phyloP scores from a whole-genome alignment of 2,329 filamentous ascomycete genomes.

The Torrubiella hemipterigena region DNA sequence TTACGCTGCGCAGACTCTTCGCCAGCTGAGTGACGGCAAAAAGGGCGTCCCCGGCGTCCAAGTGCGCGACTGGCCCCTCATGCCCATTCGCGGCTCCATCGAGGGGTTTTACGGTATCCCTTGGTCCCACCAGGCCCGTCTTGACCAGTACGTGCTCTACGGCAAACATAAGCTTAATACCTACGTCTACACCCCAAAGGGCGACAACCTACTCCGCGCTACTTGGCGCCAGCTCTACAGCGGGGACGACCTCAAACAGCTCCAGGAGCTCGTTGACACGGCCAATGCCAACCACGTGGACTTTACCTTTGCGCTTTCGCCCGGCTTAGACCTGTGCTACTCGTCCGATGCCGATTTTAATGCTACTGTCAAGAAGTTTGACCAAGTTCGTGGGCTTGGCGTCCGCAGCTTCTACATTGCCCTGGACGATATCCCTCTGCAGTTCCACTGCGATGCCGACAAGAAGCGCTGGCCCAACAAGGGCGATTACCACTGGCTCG shows the following conservation, averaged over 20 bases:
- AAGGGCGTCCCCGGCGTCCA: conserved; percentile 5
- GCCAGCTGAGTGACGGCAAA: conserved; percentile 5
- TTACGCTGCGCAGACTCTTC: conserved; percentile 8
- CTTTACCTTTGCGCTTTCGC: conserved; percentile 8
- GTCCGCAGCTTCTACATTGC: conserved; percentile 9
- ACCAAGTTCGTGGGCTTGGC: conserved; percentile 7
- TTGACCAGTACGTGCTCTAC: conserved; percentile 9
- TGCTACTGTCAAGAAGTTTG: conserved; percentile 8
- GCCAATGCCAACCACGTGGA: conserved; percentile 9
- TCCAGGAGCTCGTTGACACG: conserved; percentile 7
- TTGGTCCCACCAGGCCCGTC: conserved; percentile 9
- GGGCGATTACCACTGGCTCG: conserved; percentile 4
- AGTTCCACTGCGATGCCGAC: conserved; percentile 8
- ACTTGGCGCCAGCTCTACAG: conserved; percentile 8
- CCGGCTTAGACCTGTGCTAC: conserved; percentile 8
- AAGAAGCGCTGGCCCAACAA: conserved; percentile 3
- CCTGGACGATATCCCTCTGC: conserved; percentile 7
- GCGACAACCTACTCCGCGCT: conserved; percentile 4
- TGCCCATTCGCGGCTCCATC: conserved; percentile 9
- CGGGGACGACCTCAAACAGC: conserved; percentile 5
- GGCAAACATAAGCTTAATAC: conserved; percentile 9
- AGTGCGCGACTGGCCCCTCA: conserved; percentile 9
- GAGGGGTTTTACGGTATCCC: conserved; percentile 11
- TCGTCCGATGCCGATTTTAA: conserved; percentile 8
- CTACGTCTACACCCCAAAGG: conserved; percentile 9